A percentile compares a stretch with the other conserved stretches of the same genome.
Conservation (phyloP, 2,329 filamentous ascomycete genomes). For the Fusarium sp. region DNA sequence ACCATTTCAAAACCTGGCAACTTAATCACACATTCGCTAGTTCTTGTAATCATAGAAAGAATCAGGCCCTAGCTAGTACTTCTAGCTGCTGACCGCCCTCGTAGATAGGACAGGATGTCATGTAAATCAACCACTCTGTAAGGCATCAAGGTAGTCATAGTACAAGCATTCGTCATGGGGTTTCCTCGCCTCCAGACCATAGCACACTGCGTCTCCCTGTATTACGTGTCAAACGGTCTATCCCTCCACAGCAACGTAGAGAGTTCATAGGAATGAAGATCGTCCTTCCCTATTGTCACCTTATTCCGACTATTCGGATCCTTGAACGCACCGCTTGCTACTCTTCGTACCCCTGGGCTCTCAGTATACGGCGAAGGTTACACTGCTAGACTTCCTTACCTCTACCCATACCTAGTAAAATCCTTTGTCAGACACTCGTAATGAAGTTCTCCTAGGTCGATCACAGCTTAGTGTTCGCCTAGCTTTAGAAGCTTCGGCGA, state of each 20-base stretch:
- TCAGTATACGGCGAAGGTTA: slow-evolving; percentile 3
- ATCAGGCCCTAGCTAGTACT: background rate
- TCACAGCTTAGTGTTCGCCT: slow-evolving; percentile 13
- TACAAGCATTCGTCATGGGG: background rate
- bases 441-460: slow-evolving; percentile 7
- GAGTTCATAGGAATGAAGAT: slow-evolving; percentile 3
- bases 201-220: background rate
- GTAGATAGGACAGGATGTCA: background rate
- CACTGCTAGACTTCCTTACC: slow-evolving; percentile 11
- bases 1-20: background rate
- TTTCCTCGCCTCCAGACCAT: background rate
- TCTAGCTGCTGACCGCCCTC: background rate
- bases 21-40: no score
- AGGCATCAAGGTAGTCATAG: background rate
- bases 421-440: background rate
- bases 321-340: background rate
- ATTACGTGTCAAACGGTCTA: background rate
- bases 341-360: background rate
- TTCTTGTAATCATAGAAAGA: no score
- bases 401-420: slow-evolving; percentile 3
- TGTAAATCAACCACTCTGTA: background rate
- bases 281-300: slow-evolving; percentile 8
- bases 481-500: background rate
- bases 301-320: slow-evolving; percentile 6
- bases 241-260: background rate